Evolutionary conservation across 495 filamentous ascomycete genomes (phyloP), one percentile per base, ranked within the genome.

Genomic region (Tetracladium setigerum): DNA sequence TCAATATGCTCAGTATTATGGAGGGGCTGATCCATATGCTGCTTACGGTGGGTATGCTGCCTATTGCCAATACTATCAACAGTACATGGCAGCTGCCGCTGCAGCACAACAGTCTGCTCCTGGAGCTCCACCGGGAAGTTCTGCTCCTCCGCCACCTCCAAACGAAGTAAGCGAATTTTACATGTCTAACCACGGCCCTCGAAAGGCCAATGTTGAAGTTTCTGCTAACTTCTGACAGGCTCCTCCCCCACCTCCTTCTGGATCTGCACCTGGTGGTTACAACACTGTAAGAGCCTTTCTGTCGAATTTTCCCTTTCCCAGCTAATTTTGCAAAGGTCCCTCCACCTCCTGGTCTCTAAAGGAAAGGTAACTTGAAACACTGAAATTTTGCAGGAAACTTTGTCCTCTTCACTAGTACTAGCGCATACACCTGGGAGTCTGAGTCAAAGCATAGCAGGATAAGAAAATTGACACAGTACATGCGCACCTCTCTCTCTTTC

Each of bases 1-100:
- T 18, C 84, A 89, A 46, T 95, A 95, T 62, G 86, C 87, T 15
- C 86, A 89, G 65, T 90, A 91, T 54, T 88, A 89, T 56, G 70
- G 70, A 33, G 70, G 76, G 32, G 66, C 69, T 48, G 92, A 98
- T 54, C 91, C 91, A 0, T 98, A 96, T 62, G 89, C 87, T 4
- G 82, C 86, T 22, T 96, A 94, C 51, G 92, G 92, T 47, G 92
- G 92, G 19, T 92, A 92, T 58, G 66, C 68, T 43, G 73, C 74
- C 34, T 90, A 95, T 47, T 70, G 86, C 41, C 78, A 84, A 46
- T 88, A 89, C 59, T 84, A 88, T 46, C 78, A 83, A 49, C 77
- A 74, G 50, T 72, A 72, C 39, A 70, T 68, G 37, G 62, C 74
- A 12, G 56, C 57, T 16, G 53, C 56, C 55, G 62, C 80, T 55